Conservation (phyloP, 1,284 basidiomycete genomes). For the Ceratobasidium sp. region DNA sequence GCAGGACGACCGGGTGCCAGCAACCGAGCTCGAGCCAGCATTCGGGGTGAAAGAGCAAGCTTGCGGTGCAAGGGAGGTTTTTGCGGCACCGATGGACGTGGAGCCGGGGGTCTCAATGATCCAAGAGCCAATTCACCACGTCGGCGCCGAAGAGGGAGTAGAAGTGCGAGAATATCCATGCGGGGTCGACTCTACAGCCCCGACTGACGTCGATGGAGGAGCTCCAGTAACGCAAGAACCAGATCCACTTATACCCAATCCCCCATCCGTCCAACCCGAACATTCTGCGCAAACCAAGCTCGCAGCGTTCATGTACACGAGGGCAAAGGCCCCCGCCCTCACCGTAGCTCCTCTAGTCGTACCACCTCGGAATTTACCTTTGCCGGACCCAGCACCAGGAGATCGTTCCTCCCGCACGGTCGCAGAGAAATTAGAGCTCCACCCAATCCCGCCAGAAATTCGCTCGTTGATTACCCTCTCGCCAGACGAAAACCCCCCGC, state of each 20-base stretch:
- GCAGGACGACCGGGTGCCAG: not conserved
- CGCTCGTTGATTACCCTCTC: constrained; percentile 9
- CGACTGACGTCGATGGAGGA: no score
- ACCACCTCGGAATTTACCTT: not conserved
- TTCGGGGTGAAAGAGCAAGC: no score
- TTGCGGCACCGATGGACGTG: not conserved
- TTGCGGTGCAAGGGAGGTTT: not conserved
- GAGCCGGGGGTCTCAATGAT: not conserved
- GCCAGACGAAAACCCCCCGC: not conserved
- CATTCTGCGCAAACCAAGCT: constrained; percentile 22
- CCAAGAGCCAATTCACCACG: not conserved
- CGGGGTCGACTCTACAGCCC: no score
- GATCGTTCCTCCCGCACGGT: not conserved
- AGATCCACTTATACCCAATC: no score
- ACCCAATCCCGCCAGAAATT: constrained; percentile 32
- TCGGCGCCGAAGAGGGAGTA: no score
- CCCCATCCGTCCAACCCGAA: constrained; percentile 6
- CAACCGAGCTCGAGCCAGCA: not conserved
- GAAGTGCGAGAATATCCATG: no score
- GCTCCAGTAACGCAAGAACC: no score
- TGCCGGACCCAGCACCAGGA: no score
- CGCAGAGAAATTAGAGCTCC: not conserved
- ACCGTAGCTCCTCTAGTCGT: not conserved
- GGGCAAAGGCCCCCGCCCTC: not conserved
- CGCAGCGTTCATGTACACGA: constrained; percentile 14